These are phyloP conservation scores for Calonectria crousiana DNA, from an alignment of 2,329 filamentous ascomycete species.

Conservation along the genomic window DNA sequence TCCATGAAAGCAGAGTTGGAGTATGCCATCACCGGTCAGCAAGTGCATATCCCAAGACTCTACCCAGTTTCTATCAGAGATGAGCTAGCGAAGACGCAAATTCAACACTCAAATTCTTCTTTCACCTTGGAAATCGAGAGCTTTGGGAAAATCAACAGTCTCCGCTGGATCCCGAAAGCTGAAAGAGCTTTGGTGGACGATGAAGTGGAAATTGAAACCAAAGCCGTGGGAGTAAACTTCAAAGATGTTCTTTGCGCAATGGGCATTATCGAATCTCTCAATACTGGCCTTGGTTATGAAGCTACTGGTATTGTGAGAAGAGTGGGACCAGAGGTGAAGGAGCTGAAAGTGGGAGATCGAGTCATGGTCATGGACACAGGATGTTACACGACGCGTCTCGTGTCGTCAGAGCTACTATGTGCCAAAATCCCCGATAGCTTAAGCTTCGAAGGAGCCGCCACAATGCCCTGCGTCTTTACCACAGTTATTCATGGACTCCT, in stretches of 20 bases:
- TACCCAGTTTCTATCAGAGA: background rate
- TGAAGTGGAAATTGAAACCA: background rate
- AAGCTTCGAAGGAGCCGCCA: slow-evolving; percentile 49
- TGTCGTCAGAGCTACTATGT: slow-evolving; percentile 25
- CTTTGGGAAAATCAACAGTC: background rate
- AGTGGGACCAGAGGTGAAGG: background rate
- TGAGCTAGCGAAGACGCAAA: background rate
- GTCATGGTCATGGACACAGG: slow-evolving; percentile 40
- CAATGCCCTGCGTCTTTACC: slow-evolving; percentile 47
- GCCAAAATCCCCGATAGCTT: slow-evolving; percentile 50
- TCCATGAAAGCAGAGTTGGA: background rate
- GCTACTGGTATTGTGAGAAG: background rate
- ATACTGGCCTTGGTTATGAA: background rate
- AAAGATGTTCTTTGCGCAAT: background rate
- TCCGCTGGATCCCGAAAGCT: background rate
- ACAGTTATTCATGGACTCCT: slow-evolving; percentile 45
- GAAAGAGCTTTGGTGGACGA: background rate
- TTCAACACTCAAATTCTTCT: background rate
- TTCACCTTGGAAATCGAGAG: background rate
- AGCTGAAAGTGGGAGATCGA: slow-evolving; percentile 48
- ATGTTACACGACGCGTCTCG: slow-evolving; percentile 44
- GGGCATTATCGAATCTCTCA: background rate
- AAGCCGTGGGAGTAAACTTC: background rate
- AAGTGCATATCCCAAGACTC: background rate
- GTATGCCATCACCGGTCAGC: background rate